phyloP scores from a whole-genome alignment of 2,329 filamentous ascomycete genomes.

The Cytospora schulzeri region DNA sequence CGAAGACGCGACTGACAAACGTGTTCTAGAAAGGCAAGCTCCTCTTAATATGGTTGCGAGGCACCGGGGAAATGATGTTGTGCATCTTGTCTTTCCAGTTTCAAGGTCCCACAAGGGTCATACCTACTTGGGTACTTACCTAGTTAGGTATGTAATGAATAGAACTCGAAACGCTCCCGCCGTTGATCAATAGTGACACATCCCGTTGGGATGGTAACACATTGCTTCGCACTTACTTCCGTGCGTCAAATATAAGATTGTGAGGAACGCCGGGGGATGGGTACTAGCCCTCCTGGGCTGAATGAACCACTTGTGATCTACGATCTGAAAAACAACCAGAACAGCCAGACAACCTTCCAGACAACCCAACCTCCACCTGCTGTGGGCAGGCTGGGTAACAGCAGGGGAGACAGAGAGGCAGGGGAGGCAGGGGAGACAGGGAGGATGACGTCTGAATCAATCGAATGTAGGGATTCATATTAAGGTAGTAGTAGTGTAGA shows the following conservation, averaged over 20 bases:
- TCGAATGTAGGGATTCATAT: too few species aligned
- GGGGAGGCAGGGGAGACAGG: not conserved
- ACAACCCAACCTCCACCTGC: not conserved
- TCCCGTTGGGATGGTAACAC: conserved; percentile 8
- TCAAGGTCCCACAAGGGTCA: not conserved
- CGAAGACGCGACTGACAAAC: conserved; percentile 16
- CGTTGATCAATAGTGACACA: conserved; percentile 8
- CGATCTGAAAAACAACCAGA: too few species aligned
- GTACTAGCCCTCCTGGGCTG: not conserved
- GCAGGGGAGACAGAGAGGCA: too few species aligned
- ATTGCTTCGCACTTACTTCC: conserved; percentile 1
- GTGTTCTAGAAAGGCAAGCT: conserved; percentile 5
- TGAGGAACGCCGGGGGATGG: conserved; percentile 7
- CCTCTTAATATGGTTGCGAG: conserved; percentile 15
- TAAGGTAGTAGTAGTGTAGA: too few species aligned
- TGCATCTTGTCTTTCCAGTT: conserved; percentile 5
- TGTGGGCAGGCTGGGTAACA: not conserved
- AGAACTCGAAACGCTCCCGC: conserved; percentile 19
- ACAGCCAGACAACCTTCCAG: too few species aligned
- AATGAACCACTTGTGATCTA: not conserved
- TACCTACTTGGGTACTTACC: not conserved
- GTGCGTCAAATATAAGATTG: conserved; percentile 16
- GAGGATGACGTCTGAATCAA: conserved; percentile 11
- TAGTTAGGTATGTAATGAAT: not conserved
- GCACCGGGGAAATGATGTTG: conserved; percentile 17